Base-by-base conservation (phyloP, 2,329 filamentous ascomycete genomes). In the Fusarium oligoseptatum region DNA sequence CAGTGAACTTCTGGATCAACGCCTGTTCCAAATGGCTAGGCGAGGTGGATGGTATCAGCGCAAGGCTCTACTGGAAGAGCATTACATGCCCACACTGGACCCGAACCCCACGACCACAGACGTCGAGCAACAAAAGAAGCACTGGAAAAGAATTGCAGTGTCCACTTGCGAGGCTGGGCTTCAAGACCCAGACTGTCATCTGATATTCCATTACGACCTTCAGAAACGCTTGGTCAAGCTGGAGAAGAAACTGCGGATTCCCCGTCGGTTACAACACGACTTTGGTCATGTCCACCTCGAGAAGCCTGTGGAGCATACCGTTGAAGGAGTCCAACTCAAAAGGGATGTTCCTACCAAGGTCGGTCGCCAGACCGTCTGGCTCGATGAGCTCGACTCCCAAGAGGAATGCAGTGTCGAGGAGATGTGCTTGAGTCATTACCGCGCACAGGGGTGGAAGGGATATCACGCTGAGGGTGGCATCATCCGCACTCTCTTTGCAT, bases 41-140 rank as follows among this genome's bases (percentile, higher is more conserved):
- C 90, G 97, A 48, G 97, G 97, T 0, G 91, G 92, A 1, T 99
- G 97, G 97, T 98, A 98, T 81, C 95, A 98, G 80, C 93, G 97
- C 22, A 98, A 97, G 83, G 97, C 96, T 1, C 85, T 99, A 1
- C 83, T 99, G 2, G 97, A 99, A 84, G 97, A 99, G 81, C 95
- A 97, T 80, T 98, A 99, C 82, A 95, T 98, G 94, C 88, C 91
- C 79, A 86, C 88, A 6, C 80, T 93, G 7, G 87, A 86, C 34
- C 85, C 88, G 0, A 82, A 82, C 3, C 82, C 83, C 0, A 76
- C 77, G 3, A 83, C 81, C 6, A 67, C 78, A 5, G 81, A 86
- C 37, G 50, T 79, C 5, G 87, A 88, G 32, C 79, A 84, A 61
- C 93, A 93, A 79, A 97, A 94, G 84, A 96, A 92, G 77, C 88